These are phyloP conservation scores for Mallotus nudiflorus DNA, from an alignment of 345 rosid genomes.

Conservation along the genomic window DNA sequence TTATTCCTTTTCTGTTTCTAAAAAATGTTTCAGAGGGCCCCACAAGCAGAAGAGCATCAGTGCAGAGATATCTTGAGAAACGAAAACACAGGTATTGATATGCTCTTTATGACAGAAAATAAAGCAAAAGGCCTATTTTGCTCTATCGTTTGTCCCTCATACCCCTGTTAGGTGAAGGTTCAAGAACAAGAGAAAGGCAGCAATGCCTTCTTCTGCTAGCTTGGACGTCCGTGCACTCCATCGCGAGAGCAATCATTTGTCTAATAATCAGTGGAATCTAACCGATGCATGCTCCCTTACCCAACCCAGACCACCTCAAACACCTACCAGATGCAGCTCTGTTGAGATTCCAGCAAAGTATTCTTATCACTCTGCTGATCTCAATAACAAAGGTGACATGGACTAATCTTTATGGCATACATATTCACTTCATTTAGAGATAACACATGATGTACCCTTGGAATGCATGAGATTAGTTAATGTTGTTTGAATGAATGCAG, in stretches of 20 bases:
- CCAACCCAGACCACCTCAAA: slow-evolving; percentile 26
- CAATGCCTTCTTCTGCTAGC: slow-evolving; percentile 33
- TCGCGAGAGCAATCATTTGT: slow-evolving; percentile 28
- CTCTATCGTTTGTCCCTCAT: slow-evolving; percentile 34
- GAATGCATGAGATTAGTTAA: neutral
- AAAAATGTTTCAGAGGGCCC: slow-evolving; percentile 26
- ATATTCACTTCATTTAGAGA: neutral
- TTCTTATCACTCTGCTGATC: neutral
- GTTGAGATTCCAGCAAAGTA: slow-evolving; percentile 11
- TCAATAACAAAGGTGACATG: slow-evolving; percentile 5
- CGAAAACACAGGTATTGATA: slow-evolving; percentile 35
- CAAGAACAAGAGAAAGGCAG: slow-evolving; percentile 44
- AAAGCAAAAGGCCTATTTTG: slow-evolving; percentile 17
- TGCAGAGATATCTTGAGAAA: slow-evolving; percentile 35
- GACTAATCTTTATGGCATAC: neutral
- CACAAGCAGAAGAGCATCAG: slow-evolving; percentile 34
- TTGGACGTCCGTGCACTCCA: slow-evolving; percentile 29
- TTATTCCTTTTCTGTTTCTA: neutral
- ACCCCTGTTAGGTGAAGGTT: slow-evolving; percentile 54
- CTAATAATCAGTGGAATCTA: slow-evolving; percentile 27
- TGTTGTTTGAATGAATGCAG: neutral
- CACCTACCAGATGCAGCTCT: slow-evolving; percentile 7
- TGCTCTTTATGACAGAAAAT: slow-evolving; percentile 10
- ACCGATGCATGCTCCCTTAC: slow-evolving; percentile 22
- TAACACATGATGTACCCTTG: neutral